Evolutionary conservation across 768 basidiomycete genomes (phyloP).

Genomic region (Psilocybe sp.): DNA sequence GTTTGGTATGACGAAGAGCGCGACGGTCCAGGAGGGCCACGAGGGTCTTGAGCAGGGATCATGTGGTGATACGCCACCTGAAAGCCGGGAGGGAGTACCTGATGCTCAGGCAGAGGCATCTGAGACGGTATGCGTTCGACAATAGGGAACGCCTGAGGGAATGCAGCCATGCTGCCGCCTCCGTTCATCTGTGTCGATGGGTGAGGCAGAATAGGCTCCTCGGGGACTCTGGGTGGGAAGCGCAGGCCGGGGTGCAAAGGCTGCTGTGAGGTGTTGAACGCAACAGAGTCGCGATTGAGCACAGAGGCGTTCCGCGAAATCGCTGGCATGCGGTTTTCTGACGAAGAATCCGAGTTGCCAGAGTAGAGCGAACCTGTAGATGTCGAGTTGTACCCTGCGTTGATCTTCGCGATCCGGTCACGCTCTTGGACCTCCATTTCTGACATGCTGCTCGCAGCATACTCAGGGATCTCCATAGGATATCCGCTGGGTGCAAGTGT

Average conservation of each 20-base stretch:
- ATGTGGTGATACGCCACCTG: neutral
- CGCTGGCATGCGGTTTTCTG: slow-evolving; percentile 6
- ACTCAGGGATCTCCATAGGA: slow-evolving; percentile 14
- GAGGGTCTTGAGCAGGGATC: slow-evolving; percentile 6
- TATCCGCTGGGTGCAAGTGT: slow-evolving; percentile 1
- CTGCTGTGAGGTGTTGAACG: slow-evolving; percentile 12
- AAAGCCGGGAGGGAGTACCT: neutral
- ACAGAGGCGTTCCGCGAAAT: slow-evolving; percentile 7
- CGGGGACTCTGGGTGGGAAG: slow-evolving; percentile 11
- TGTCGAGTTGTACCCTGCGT: slow-evolving; percentile 41
- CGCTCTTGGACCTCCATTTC: slow-evolving; percentile 40
- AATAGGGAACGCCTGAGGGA: slow-evolving; percentile 12
- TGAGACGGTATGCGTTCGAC: slow-evolving; percentile 23
- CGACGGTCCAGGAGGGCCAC: too few relatives aligned
- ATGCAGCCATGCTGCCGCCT: neutral
- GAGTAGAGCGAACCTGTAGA: slow-evolving; percentile 33
- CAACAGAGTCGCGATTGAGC: slow-evolving; percentile 5
- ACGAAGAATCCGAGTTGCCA: slow-evolving; percentile 3
- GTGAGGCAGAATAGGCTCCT: slow-evolving; percentile 3
- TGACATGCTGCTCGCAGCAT: slow-evolving; percentile 25
- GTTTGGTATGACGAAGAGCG: neutral
- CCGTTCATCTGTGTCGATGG: neutral
- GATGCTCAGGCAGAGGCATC: slow-evolving; percentile 1
- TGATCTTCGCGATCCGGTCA: slow-evolving; percentile 35
- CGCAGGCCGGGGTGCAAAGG: slow-evolving; percentile 18